Base-by-base conservation (phyloP, 306 rosid species). In the Albizia julibrissin region DNA sequence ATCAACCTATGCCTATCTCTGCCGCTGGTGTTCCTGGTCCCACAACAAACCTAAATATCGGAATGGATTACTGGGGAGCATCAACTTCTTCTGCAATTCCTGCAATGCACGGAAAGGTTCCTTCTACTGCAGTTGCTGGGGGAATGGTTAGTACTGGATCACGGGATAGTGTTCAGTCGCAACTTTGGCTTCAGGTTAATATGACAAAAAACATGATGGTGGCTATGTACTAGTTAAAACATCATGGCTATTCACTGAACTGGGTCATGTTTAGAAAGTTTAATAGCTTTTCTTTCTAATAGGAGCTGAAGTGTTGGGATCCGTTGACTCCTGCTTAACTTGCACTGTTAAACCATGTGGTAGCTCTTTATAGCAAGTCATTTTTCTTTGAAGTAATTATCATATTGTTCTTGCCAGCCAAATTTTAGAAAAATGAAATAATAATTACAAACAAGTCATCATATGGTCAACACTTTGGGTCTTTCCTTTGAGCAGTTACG, bases 121-220 rank as follows among this genome's bases (percentile, higher is more conserved):
- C 98, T 15, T 75, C 97, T 22, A 89, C 91, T 84, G 89, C 96
- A 73, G 91, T 92, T 85, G 88, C 90, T 39, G 98, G 97, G 71
- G 98, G 88, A 77, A 82, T 91, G 43, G 92, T 88, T 84, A 76
- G 90, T 80, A 82, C 89, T 80, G 98, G 97, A 78, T 90, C 99
- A 76, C 97, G 95, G 33, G 99, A 95, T 72, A 80, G 86, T 85
- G 89, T 89, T 81, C 98, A 88, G 88, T 87, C 99, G 75, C 99
- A 93, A 89, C 92, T 61, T 83, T 93, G 98, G 98, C 72, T 92
- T 71, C 98, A 95, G 93, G 99, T 95, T 79, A 79, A 66, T 86
- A 62, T 62, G 75, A 24, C 69, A 76, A 40, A 33, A 49, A 34
- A 65, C 11, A 42, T 47, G 77, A 69, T 75, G 75, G 62, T 64